Conservation (phyloP, 768 basidiomycete genomes). For the Mrakia blollopis region DNA sequence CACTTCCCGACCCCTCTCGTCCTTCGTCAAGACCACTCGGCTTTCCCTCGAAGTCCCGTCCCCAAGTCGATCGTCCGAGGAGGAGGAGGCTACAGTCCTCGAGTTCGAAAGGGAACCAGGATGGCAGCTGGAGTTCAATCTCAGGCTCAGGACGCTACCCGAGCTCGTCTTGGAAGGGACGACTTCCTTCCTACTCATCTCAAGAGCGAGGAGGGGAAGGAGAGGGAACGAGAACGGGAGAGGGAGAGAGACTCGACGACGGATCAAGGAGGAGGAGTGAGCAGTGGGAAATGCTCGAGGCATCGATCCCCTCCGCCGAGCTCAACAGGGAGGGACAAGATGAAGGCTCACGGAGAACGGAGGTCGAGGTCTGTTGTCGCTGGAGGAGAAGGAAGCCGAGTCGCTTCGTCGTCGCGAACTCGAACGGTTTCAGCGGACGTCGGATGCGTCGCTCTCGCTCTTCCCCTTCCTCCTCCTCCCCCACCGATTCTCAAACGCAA, state of each 20-base stretch:
- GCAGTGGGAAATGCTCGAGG: conserved; percentile 24
- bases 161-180: conserved; percentile 8
- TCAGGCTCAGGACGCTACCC: background rate
- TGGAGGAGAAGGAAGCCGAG: background rate
- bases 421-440: background rate
- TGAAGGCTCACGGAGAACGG: background rate
- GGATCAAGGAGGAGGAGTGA: conserved; percentile 11
- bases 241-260: conserved; percentile 20
- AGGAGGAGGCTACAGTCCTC: conserved; percentile 3
- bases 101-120: background rate
- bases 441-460: background rate
- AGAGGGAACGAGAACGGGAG: conserved; percentile 19
- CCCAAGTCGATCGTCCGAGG: background rate
- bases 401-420: background rate
- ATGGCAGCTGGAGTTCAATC: background rate
- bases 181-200: conserved; percentile 29
- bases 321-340: conserved; percentile 12
- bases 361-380: background rate
- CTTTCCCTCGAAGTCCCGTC: conserved; percentile 13
- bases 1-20: conserved; percentile 15
- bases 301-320: conserved; percentile 22
- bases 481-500: background rate
- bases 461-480: background rate
- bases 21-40: background rate
- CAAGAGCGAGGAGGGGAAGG: conserved; percentile 30